phyloP scores from a whole-genome alignment of 1,139 yeast species.

The Saccharomyces hybrid region DNA sequence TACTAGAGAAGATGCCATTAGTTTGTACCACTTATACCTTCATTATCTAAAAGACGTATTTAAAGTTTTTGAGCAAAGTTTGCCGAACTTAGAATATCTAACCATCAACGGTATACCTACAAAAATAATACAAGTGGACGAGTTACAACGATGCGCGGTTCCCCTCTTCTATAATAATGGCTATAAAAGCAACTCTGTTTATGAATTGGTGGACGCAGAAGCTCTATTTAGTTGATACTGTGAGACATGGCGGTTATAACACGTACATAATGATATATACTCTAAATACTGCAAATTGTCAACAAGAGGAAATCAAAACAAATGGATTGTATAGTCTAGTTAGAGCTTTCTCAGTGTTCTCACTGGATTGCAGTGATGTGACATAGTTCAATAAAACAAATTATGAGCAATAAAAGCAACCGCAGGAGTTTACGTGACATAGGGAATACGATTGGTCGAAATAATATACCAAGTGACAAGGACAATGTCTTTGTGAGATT shows the following conservation, averaged over 20 bases:
- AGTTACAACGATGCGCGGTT: conserved; percentile 23
- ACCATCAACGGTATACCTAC: conserved; percentile 28
- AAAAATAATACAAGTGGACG: conserved; percentile 20
- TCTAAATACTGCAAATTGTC: background rate
- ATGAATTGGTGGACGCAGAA: conserved; percentile 25
- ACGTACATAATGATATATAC: background rate
- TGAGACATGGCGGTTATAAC: background rate
- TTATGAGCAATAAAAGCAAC: background rate
- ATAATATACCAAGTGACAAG: conserved; percentile 6
- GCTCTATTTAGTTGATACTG: conserved; percentile 20
- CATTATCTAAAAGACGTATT: conserved; percentile 27
- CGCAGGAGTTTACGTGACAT: conserved; percentile 7
- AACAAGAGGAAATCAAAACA: background rate
- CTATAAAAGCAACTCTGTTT: conserved; percentile 26
- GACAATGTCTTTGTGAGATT: conserved; percentile 21
- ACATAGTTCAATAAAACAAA: background rate
- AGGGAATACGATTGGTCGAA: conserved; percentile 6
- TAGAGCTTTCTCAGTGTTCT: background rate
- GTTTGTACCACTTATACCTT: conserved; percentile 23
- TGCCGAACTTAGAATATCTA: conserved; percentile 21
- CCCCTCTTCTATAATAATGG: conserved; percentile 22
- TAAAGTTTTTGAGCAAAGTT: conserved; percentile 20
- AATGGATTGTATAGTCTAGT: background rate
- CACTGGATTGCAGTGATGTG: too few species aligned
- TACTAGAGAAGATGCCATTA: conserved; percentile 16